Base-by-base conservation (phyloP, 148 eudicot genomes). In the Camellia japonica region DNA sequence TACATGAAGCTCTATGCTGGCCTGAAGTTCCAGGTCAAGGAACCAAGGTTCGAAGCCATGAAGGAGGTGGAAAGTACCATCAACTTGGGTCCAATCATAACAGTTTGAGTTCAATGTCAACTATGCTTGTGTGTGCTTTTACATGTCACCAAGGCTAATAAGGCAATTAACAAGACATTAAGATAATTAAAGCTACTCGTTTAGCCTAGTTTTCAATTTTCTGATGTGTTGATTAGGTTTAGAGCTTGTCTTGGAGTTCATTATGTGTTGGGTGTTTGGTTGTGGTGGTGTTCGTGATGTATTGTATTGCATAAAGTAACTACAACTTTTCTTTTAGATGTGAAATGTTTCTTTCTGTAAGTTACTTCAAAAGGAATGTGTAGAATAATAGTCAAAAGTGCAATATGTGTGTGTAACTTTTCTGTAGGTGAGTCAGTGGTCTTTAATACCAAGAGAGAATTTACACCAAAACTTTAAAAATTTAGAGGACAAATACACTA, bases 21-120 rank as follows among this genome's bases (percentile, higher is more conserved):
- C 30, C 30, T 23, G 30, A 23, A 23, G 30, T 23, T 23, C 30
- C 30, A 23, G 30, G 30, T 0, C 30, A 23, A 23, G 81, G 96
- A 94, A 82, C 95, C 95, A 3, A 84, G 97, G 64, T 93, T 93
- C 55, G 92, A 90, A 74, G 98, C 96, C 44, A 90, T 94, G 86
- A 94, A 94, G 82, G 88, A 85, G 13, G 67, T 90, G 74, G 89
- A 79, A 59, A 83, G 55, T 78, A 59, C 83, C 6, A 73, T 86
- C n/a, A 90, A 81, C 3, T 23, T 86, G 86, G 90, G 87, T 68
- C 85, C 88, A 0, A 88, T 91, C 67, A 85, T 90, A 47, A 85
- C 89, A 52, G 89, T 82, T 80, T 91, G 75, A 83, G 23, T 23
- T 23, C 30, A 23, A 23, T 23, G 30, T 23, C 30, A 23, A 23